A percentile compares a stretch with the other conserved stretches of the same genome.
Evolutionary conservation across 306 rosid genomes (phyloP).

Genomic region (Vachellia pachyceras): DNA sequence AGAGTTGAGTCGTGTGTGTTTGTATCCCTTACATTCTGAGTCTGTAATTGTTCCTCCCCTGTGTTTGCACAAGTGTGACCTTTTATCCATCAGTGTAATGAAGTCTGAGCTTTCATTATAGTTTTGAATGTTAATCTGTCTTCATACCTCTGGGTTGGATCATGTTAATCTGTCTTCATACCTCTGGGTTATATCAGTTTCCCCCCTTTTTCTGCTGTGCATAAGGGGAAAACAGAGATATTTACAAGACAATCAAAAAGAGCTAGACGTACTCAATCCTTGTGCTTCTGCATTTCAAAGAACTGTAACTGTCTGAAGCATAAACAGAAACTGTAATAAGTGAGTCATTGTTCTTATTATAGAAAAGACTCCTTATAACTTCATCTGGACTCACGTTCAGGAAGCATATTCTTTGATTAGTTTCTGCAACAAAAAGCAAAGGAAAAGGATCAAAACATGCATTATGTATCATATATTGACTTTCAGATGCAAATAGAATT

Average conservation of each 20-base stretch:
- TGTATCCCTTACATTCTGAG: no score
- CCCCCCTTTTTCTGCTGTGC: not conserved
- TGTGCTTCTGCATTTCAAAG: slow-evolving; percentile 97
- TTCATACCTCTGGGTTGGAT: no score
- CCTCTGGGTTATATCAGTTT: no score
- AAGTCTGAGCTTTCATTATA: no score
- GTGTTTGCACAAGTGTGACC: no score
- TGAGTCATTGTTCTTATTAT: slow-evolving; percentile 95
- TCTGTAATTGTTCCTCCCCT: no score
- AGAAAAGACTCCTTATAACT: slow-evolving; percentile 96
- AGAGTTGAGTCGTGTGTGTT: no score
- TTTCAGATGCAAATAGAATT: slow-evolving; percentile 26
- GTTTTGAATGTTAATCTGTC: no score
- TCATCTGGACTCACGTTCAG: slow-evolving; percentile 96
- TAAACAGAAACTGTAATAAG: slow-evolving; percentile 99
- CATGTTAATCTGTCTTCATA: no score
- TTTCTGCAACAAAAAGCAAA: slow-evolving; percentile 65
- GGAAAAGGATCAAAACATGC: slow-evolving; percentile 26
- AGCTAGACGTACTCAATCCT: slow-evolving; percentile 81
- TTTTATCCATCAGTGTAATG: no score
- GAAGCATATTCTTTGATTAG: slow-evolving; percentile 92
- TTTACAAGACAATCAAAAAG: slow-evolving; percentile 13
- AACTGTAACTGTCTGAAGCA: slow-evolving; percentile 98
- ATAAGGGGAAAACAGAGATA: not conserved
- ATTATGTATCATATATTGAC: slow-evolving; percentile 21